A percentile compares a stretch with the other conserved stretches of the same genome.
These are phyloP conservation scores for Cytospora mali DNA, from an alignment of 2,329 filamentous ascomycete species.

Conservation along the genomic window DNA sequence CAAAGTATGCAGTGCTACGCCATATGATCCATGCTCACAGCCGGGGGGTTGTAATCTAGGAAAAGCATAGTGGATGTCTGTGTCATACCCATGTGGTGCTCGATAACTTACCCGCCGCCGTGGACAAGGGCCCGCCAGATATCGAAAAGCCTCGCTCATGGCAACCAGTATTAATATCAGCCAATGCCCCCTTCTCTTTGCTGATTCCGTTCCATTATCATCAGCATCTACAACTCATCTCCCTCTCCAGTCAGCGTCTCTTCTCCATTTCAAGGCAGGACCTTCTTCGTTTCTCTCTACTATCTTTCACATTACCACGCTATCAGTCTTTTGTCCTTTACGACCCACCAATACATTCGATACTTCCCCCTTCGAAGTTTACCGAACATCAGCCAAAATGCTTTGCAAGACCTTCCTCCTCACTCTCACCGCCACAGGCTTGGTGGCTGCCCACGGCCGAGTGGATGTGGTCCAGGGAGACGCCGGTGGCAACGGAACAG, in stretches of 20 bases:
- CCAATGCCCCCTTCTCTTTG: background rate
- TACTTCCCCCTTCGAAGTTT: background rate
- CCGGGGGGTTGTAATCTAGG: background rate
- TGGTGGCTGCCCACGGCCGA: constrained; percentile 40
- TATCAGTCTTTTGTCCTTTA: no score
- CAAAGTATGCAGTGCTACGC: background rate
- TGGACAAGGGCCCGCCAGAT: background rate
- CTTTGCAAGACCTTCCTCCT: constrained; percentile 34
- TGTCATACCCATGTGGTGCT: background rate
- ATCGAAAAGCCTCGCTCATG: background rate
- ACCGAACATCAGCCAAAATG: constrained; percentile 30
- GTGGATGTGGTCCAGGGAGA: constrained; percentile 38
- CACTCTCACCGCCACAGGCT: constrained; percentile 34
- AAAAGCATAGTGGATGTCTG: constrained; percentile 13
- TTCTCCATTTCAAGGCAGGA: constrained; percentile 24
- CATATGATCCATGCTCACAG: background rate
- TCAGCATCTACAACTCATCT: constrained; percentile 8
- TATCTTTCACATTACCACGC: background rate
- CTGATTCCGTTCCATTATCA: background rate
- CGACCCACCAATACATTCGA: background rate
- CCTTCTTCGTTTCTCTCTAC: constrained; percentile 24
- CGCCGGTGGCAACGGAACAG: constrained; percentile 46
- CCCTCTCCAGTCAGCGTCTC: constrained; percentile 10
- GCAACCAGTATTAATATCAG: constrained; percentile 18
- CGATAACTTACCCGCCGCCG: background rate